Percentiles rank a stretch among this genome's conserved stretches.
These are phyloP conservation scores for Trypanosomatidae sp. DNA, from an alignment of 208 protist species.

Conservation along the genomic window DNA sequence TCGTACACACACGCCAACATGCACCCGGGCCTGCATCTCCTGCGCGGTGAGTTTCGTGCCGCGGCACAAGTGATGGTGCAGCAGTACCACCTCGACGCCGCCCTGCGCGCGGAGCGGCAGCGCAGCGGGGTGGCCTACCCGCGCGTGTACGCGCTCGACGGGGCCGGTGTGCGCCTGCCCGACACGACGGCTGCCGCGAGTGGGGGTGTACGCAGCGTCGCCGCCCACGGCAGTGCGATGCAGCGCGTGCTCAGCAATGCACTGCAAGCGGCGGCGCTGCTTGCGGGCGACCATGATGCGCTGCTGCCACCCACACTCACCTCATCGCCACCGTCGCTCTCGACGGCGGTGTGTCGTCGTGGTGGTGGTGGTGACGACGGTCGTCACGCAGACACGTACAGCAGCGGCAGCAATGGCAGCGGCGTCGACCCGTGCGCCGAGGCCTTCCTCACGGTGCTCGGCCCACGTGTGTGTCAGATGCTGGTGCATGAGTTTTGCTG, in stretches of 20 bases:
- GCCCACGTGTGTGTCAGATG: slow-evolving; percentile 50
- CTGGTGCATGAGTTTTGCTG: slow-evolving; percentile 73
- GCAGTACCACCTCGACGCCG: slow-evolving; percentile 75
- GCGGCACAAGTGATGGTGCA: slow-evolving; percentile 79
- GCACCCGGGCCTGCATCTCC: slow-evolving; percentile 73
- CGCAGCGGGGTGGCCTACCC: slow-evolving; percentile 29
- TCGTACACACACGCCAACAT: slow-evolving; percentile 73
- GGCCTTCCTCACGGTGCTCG: slow-evolving; percentile 68
- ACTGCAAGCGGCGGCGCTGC: slow-evolving; percentile 39
- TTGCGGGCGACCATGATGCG: slow-evolving; percentile 16
- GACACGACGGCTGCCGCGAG: slow-evolving; percentile 18
- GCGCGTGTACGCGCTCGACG: slow-evolving; percentile 18
- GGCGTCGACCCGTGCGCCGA: slow-evolving; percentile 59
- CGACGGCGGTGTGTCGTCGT: not conserved
- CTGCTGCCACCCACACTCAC: not conserved
- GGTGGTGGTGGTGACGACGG: no score
- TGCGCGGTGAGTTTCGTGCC: slow-evolving; percentile 70
- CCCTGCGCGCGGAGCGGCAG: slow-evolving; percentile 38
- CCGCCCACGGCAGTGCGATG: slow-evolving; percentile 56
- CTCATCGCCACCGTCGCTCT: not conserved
- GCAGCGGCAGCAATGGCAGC: not conserved
- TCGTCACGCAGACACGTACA: not conserved
- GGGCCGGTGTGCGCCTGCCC: slow-evolving; percentile 19
- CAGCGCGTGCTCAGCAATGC: slow-evolving; percentile 67
- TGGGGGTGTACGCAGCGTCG: slow-evolving; percentile 28